These are phyloP conservation scores for Epichloe bromicola DNA, from an alignment of 2,329 filamentous ascomycete genomes.

Conservation along the genomic window DNA sequence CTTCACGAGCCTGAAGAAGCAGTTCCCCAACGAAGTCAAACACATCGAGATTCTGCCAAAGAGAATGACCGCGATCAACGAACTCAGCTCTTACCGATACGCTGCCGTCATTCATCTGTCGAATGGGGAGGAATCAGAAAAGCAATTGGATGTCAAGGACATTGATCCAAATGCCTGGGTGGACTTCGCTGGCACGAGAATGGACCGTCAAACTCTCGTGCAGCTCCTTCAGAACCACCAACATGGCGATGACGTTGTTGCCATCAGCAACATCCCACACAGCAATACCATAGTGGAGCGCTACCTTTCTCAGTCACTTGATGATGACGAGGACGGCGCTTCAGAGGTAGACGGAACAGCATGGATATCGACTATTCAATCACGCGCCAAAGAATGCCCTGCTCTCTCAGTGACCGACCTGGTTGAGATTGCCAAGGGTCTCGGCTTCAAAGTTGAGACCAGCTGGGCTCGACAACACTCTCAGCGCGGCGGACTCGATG, in stretches of 20 bases:
- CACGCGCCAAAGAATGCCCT: too few species aligned
- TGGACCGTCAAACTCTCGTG: not conserved
- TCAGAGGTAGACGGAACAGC: too few species aligned
- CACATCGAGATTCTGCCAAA: slow-evolving; percentile 15
- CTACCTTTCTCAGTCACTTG: not conserved
- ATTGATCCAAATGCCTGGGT: not conserved
- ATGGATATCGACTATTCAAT: too few species aligned
- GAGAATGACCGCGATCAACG: slow-evolving; percentile 13
- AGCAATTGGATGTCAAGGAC: not conserved
- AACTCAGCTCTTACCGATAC: slow-evolving; percentile 14
- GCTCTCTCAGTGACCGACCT: too few species aligned
- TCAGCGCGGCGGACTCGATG: too few species aligned
- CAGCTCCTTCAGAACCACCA: not conserved
- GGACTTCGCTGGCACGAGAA: not conserved
- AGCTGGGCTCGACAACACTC: too few species aligned
- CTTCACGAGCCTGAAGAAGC: slow-evolving; percentile 9
- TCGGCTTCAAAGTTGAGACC: too few species aligned
- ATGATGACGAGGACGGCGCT: too few species aligned
- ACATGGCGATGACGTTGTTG: not conserved
- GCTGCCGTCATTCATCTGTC: slow-evolving; percentile 10
- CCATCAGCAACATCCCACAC: slow-evolving; percentile 9
- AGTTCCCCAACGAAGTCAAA: slow-evolving; percentile 7
- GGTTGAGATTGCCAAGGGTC: too few species aligned
- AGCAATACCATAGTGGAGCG: slow-evolving; percentile 17
- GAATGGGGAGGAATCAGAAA: not conserved